Percentiles rank a stretch among this genome's conserved stretches.
These are phyloP conservation scores for Aspergillus carlsbadensis DNA, from an alignment of 495 filamentous ascomycete genomes.

Conservation along the genomic window DNA sequence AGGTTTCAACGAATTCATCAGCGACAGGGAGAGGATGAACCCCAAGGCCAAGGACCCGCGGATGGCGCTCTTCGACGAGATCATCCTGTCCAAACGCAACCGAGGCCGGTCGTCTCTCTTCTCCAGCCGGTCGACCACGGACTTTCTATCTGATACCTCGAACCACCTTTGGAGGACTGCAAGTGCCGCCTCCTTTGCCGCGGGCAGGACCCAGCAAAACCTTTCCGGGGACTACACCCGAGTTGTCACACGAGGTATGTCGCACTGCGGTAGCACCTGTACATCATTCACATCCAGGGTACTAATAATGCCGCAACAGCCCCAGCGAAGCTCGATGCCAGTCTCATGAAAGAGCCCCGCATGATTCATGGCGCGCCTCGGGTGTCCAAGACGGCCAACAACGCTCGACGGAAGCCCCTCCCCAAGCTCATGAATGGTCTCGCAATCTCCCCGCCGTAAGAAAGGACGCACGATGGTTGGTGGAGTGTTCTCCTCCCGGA, in stretches of 20 bases:
- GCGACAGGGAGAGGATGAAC: conserved; percentile 69
- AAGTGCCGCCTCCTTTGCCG: conserved; percentile 66
- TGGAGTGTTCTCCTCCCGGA: conserved; percentile 17
- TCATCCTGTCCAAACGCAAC: conserved; percentile 92
- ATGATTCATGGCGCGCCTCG: conserved; percentile 72
- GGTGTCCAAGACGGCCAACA: conserved; percentile 58
- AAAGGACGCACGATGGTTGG: conserved; percentile 13
- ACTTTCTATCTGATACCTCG: conserved; percentile 79
- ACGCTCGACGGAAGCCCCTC: conserved; percentile 68
- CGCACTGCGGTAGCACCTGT: conserved; percentile 1
- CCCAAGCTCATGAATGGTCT: conserved; percentile 65
- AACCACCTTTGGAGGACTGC: conserved; percentile 94
- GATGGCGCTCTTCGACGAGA: conserved; percentile 90
- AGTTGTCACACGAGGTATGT: conserved; percentile 58
- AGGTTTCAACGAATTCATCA: conserved; percentile 97
- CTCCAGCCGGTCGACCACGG: conserved; percentile 50
- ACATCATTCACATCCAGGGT: neutral
- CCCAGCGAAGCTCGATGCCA: conserved; percentile 80
- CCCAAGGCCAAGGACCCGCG: conserved; percentile 56
- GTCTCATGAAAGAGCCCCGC: conserved; percentile 84
- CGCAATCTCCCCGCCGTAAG: conserved; percentile 44
- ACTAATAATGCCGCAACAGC: conserved; percentile 44
- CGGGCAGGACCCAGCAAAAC: conserved; percentile 53
- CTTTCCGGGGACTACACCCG: conserved; percentile 67
- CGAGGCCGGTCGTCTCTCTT: conserved; percentile 63